These are phyloP conservation scores for Salvia rosmarinus DNA, from an alignment of 257 asterid species.

Conservation along the genomic window DNA sequence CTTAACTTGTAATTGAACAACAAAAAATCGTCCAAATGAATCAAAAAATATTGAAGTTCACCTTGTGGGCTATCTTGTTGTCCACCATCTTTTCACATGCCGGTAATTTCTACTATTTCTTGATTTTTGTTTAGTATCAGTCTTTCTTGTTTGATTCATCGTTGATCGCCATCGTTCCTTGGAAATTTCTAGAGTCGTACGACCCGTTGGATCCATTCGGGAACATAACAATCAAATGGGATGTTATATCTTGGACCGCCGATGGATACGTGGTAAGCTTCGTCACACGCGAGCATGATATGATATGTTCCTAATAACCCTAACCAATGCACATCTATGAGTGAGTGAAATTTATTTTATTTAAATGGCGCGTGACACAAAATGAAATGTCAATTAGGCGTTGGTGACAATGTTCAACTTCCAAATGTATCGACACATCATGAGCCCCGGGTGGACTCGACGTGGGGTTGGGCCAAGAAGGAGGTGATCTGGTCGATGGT, in stretches of 20 bases:
- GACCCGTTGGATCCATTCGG: constrained; percentile 87
- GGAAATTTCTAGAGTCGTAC: constrained; percentile 42
- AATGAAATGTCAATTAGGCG: not conserved
- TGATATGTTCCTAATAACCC: not conserved
- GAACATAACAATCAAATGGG: constrained; percentile 86
- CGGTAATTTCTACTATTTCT: constrained; percentile 33
- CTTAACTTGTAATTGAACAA: not conserved
- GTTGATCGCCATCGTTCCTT: not conserved
- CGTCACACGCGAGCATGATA: not conserved
- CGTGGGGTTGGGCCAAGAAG: constrained; percentile 24
- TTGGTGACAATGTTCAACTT: not conserved
- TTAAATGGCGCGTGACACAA: not conserved
- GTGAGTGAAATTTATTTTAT: not conserved
- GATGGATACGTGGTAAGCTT: constrained; percentile 74
- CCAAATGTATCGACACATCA: constrained; percentile 13
- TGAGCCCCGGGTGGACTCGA: constrained; percentile 24
- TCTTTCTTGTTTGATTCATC: not conserved
- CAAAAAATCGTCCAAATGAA: constrained; percentile 27
- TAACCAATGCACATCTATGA: not conserved
- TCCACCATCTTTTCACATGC: constrained; percentile 45
- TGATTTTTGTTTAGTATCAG: not conserved
- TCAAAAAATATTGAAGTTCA: constrained; percentile 21
- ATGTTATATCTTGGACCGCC: constrained; percentile 31
- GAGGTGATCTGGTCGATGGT: constrained; percentile 26
- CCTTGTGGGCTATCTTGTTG: constrained; percentile 39